Base-by-base conservation (phyloP, 495 filamentous ascomycete species). In the Xylaria venustula region DNA sequence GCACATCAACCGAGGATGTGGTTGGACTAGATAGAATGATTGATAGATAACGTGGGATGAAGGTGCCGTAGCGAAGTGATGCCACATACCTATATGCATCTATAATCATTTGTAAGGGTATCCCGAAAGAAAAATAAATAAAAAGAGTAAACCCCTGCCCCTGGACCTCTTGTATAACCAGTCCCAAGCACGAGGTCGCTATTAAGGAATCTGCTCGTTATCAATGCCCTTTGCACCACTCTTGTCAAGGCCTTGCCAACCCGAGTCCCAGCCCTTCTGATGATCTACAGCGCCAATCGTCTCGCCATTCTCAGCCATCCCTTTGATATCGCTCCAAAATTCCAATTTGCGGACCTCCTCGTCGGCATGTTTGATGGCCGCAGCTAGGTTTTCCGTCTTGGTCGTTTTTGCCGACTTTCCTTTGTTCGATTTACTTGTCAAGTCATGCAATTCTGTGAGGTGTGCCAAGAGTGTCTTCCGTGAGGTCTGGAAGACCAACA, bases 401-500 rank as follows among this genome's bases (percentile, higher is more conserved):
- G 67, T 50, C n/a, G 48, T 41, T n/a, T 61, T 60, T 0, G 67
- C 50, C 1, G 67, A 66, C 8, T 71, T 68, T 19, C 68, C 68
- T n/a, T 66, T 65, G 22, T 74, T 56, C 11, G 62, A 68, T 25
- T 73, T 64, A 22, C 73, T 67, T 22, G 72, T 71, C 3, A 78
- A 73, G 25, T 91, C 82, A 57, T 89, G 82, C 19, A 81, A 73
- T 37, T 82, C 68, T 45, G 86, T 81, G n/a, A 99, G 75, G 48
- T 82, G 77, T 0, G 83, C 75, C 9, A 96, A 76, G 3, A 98
- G 81, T 52, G 90, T 86, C 65, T 90, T 84, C 32, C 92, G 85
- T 0, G 92, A 96, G 19, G 87, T 83, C 73, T 98, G 93, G 71
- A 96, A 98, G 42, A 98, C 81, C 73, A 98, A 91, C 60, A 87